Conservation (phyloP, 148 eudicot genomes). For the Vaccinium macrocarpon region DNA sequence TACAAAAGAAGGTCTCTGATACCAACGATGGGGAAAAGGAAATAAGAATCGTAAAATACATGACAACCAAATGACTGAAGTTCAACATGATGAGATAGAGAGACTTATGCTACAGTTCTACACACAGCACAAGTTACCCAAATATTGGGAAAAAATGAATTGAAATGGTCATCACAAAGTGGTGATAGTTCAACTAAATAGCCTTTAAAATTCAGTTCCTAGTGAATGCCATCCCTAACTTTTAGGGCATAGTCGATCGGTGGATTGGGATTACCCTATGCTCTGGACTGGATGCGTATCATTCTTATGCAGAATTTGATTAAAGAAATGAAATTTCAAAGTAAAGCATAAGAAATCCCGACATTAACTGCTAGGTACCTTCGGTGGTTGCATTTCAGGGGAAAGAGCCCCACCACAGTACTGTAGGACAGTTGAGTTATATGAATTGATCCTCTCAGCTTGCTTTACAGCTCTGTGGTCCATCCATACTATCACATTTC, state of each 20-base stretch:
- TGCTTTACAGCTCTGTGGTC: slow-evolving; percentile 99
- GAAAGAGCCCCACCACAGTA: slow-evolving; percentile 97
- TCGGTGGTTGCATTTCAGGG: slow-evolving; percentile 99
- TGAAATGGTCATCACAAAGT: not conserved
- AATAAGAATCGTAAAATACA: not conserved
- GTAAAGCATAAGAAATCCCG: not conserved
- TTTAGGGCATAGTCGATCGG: not conserved
- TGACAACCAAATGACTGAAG: not conserved
- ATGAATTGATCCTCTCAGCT: slow-evolving; percentile 93
- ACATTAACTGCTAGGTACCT: slow-evolving; percentile 41
- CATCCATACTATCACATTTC: slow-evolving; percentile 99
- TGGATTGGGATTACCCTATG: not conserved
- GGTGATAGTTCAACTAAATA: not conserved
- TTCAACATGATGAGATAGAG: not conserved
- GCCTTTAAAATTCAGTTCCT: not conserved
- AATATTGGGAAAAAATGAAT: not conserved
- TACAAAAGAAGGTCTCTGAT: not conserved
- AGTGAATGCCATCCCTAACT: not conserved
- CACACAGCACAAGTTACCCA: not conserved
- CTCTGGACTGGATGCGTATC: not conserved
- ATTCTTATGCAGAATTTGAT: not conserved
- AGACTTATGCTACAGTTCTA: not conserved
- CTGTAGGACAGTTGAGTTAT: slow-evolving; percentile 81
- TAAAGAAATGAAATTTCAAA: not conserved
- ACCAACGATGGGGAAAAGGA: not conserved